phyloP scores from a whole-genome alignment of 2,329 filamentous ascomycete species.

The Leptodontidium sp. region DNA sequence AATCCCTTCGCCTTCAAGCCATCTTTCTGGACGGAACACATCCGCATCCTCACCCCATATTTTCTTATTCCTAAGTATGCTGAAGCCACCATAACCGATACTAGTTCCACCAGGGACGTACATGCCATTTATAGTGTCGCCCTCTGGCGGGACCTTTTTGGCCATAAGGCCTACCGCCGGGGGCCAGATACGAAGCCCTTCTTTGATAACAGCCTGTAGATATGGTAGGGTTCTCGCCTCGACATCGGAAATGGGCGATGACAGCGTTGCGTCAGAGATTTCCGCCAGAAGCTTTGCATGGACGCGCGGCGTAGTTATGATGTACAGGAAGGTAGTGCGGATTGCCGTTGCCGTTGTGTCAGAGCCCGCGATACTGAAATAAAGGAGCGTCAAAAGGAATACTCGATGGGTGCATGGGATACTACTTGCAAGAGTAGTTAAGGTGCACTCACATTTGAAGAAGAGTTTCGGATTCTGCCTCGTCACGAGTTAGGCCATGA shows the following conservation, averaged over 20 bases:
- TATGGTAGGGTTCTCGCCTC: conserved; percentile 54
- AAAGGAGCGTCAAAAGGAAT: no score
- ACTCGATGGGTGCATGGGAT: background rate
- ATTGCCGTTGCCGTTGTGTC: conserved; percentile 65
- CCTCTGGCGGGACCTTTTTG: conserved; percentile 31
- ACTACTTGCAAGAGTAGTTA: background rate
- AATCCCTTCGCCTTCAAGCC: conserved; percentile 46
- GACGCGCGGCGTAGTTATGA: conserved; percentile 59
- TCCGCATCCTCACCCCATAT: conserved; percentile 50
- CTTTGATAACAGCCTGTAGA: conserved; percentile 58
- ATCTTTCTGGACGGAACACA: conserved; percentile 57
- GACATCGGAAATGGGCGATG: conserved; percentile 41
- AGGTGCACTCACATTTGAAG: conserved; percentile 4
- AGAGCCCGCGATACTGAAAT: conserved; percentile 44
- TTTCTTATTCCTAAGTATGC: conserved; percentile 35
- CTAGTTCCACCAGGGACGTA: background rate
- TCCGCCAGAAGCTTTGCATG: conserved; percentile 56
- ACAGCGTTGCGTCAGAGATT: conserved; percentile 47
- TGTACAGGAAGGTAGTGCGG: conserved; percentile 59
- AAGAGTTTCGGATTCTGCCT: background rate
- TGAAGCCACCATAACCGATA: background rate
- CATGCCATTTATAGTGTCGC: background rate
- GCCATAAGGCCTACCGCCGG: conserved; percentile 48
- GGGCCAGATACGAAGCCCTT: conserved; percentile 57
- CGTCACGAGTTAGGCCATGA: background rate